Percentiles rank a stretch among this genome's conserved stretches.
phyloP scores from a whole-genome alignment of 2,329 filamentous ascomycete species.

The Drechslerella dactyloides region DNA sequence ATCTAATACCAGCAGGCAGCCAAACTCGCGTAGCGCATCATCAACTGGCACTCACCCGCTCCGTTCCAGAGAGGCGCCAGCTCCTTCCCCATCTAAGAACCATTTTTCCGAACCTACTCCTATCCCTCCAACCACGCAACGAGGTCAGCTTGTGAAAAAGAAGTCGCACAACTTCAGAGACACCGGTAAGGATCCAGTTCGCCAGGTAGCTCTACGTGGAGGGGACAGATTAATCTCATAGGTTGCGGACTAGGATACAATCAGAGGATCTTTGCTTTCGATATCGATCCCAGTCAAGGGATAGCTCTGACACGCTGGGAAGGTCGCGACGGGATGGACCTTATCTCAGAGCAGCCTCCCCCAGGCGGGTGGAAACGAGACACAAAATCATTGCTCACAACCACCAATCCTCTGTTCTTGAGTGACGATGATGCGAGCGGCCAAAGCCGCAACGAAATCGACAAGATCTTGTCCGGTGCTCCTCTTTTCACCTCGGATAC shows the following conservation, averaged over 20 bases:
- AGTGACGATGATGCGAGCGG: background rate
- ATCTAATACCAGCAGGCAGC: background rate
- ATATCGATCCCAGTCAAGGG: no score
- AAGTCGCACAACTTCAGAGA: constrained; percentile 1
- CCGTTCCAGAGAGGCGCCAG: no score
- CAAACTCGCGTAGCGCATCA: no score
- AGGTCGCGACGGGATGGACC: background rate
- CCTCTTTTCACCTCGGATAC: constrained; percentile 31
- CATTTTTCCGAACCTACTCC: background rate
- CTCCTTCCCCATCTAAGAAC: background rate
- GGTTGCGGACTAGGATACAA: background rate
- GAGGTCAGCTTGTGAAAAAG: background rate
- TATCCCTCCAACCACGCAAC: background rate
- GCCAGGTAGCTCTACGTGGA: background rate
- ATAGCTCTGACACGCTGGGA: background rate
- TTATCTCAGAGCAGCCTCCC: background rate
- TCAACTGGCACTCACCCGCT: no score
- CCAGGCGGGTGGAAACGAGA: background rate
- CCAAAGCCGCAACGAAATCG: background rate
- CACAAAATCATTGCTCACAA: background rate
- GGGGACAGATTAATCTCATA: background rate
- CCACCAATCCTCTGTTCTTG: background rate
- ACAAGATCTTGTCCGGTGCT: constrained; percentile 6
- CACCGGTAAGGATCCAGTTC: background rate
- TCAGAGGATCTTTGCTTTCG: background rate